A percentile compares a stretch with the other conserved stretches of the same genome.
phyloP scores from a whole-genome alignment of 2,329 filamentous ascomycete species.

The Scortechinia acanthostroma region DNA sequence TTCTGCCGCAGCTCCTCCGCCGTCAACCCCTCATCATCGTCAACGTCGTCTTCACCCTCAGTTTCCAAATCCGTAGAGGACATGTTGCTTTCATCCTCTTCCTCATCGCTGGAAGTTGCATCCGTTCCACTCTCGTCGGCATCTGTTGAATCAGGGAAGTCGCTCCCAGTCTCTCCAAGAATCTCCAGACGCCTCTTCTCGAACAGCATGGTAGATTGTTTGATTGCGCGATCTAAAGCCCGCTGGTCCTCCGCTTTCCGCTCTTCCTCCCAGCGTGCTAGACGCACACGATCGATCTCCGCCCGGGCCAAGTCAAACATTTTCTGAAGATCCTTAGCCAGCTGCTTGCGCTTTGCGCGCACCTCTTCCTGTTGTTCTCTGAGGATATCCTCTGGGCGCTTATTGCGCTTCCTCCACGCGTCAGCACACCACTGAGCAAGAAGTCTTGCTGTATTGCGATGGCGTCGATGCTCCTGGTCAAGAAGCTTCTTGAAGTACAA shows the following conservation, averaged over 20 bases:
- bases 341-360: conserved; percentile 62
- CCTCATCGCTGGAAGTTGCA: conserved; percentile 34
- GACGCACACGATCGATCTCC: conserved; percentile 51
- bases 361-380: conserved; percentile 67
- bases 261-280: conserved; percentile 58
- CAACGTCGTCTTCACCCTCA: conserved; percentile 33
- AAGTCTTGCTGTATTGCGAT: conserved; percentile 71
- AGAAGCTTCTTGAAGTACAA: conserved; percentile 76
- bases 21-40: conserved; percentile 58
- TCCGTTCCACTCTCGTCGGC: conserved; percentile 37
- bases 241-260: conserved; percentile 58
- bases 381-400: conserved; percentile 74
- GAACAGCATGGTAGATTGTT: conserved; percentile 62
- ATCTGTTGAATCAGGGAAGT: conserved; percentile 23
- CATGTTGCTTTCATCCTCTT: conserved; percentile 44
- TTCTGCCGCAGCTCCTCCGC: conserved; percentile 64
- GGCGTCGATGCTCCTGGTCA: conserved; percentile 69
- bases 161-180: conserved; percentile 29
- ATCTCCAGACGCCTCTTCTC: conserved; percentile 41
- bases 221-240: conserved; percentile 68
- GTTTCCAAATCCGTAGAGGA: conserved; percentile 56
- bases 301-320: conserved; percentile 59
- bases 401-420: conserved; percentile 68
- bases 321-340: conserved; percentile 47
- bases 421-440: conserved; percentile 73